Percentiles rank a stretch among this genome's conserved stretches.
These are phyloP conservation scores for Grifola frondosa DNA, from an alignment of 1,284 basidiomycete genomes.

Conservation along the genomic window DNA sequence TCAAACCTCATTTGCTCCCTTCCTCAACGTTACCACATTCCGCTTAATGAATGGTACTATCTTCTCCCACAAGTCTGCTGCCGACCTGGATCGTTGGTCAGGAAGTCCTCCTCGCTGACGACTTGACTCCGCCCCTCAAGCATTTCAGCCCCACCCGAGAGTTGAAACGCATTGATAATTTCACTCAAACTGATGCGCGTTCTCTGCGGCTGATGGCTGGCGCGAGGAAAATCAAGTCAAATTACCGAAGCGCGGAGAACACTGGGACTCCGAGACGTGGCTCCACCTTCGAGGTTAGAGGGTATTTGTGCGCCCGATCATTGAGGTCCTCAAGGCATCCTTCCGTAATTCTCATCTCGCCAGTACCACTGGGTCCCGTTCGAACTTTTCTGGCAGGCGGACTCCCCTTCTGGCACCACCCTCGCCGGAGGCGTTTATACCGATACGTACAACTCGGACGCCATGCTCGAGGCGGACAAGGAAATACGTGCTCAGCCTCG, in stretches of 20 bases:
- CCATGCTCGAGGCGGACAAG: constrained; percentile 14
- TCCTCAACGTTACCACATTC: constrained; percentile 25
- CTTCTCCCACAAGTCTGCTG: too few species aligned
- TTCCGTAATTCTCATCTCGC: neutral
- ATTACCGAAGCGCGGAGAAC: constrained; percentile 12
- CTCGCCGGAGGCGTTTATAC: neutral
- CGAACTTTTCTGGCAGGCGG: constrained; percentile 9
- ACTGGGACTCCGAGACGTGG: constrained; percentile 1
- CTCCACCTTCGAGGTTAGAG: constrained; percentile 8
- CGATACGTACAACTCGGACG: constrained; percentile 15
- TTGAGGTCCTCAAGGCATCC: constrained; percentile 11
- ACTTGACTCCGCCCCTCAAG: too few species aligned
- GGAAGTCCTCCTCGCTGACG: too few species aligned
- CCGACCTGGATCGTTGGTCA: too few species aligned
- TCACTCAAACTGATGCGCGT: neutral
- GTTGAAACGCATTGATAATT: constrained; percentile 13
- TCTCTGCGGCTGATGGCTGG: constrained; percentile 16
- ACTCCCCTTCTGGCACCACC: neutral
- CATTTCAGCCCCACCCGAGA: constrained; percentile 19
- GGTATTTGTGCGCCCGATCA: constrained; percentile 14
- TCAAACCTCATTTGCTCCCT: constrained; percentile 22
- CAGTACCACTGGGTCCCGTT: constrained; percentile 11
- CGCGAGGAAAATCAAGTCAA: constrained; percentile 10
- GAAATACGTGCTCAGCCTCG: constrained; percentile 14
- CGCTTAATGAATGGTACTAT: too few species aligned